Evolutionary conservation across 2,329 filamentous ascomycete genomes (phyloP).

Genomic region (Grosmannia huntii): DNA sequence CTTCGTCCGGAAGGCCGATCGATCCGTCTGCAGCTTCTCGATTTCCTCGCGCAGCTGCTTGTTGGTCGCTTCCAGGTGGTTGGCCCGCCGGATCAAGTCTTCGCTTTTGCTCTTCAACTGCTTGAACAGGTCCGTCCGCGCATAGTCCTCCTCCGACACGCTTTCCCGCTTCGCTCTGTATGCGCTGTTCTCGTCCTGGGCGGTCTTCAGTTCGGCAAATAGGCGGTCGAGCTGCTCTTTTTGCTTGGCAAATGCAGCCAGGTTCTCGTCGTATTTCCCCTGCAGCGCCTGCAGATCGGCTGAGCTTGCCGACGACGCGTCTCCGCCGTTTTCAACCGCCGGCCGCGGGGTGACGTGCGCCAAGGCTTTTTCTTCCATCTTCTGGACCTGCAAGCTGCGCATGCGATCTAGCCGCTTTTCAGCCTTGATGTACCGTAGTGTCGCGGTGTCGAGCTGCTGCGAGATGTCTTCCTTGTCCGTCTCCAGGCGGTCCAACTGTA

Average conservation of each 20-base stretch:
- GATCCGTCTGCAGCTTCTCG: constrained; percentile 72
- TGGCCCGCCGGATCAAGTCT: constrained; percentile 82
- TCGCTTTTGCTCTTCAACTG: constrained; percentile 81
- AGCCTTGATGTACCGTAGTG: constrained; percentile 82
- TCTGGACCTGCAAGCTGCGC: constrained; percentile 80
- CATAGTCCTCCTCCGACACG: constrained; percentile 84
- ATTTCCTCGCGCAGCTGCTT: constrained; percentile 73
- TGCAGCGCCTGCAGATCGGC: constrained; percentile 54
- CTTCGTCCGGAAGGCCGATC: constrained; percentile 67
- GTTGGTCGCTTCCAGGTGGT: constrained; percentile 82
- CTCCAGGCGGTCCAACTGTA: constrained; percentile 62
- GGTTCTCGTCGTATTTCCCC: constrained; percentile 62
- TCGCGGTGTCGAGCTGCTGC: constrained; percentile 77
- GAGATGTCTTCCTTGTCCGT: constrained; percentile 75
- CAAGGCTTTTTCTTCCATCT: constrained; percentile 80
- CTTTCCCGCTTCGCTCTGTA: constrained; percentile 56
- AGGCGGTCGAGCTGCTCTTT: constrained; percentile 78
- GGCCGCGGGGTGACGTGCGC: constrained; percentile 45
- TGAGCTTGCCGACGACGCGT: constrained; percentile 33
- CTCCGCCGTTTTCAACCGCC: constrained; percentile 40
- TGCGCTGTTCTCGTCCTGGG: constrained; percentile 68
- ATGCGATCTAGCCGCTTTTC: constrained; percentile 88
- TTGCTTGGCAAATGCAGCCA: constrained; percentile 65
- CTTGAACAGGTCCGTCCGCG: constrained; percentile 87
- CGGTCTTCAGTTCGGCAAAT: constrained; percentile 59